Evolutionary conservation across 306 rosid genomes (phyloP).

Genomic region (Gastrolobium bilobum): DNA sequence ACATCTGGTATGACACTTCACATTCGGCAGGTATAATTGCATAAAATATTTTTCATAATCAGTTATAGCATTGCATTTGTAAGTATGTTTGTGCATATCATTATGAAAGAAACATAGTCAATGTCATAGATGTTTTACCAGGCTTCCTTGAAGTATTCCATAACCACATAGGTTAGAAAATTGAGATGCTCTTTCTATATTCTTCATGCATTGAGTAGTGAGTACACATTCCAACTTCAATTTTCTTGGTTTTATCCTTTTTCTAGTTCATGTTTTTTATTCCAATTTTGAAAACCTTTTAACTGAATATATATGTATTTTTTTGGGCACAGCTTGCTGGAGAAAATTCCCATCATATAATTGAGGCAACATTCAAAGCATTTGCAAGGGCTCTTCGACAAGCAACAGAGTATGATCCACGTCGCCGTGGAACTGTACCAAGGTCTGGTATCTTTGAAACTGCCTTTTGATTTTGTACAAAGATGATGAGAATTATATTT

Average conservation of each 20-base stretch:
- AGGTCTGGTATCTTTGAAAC: constrained; percentile 64
- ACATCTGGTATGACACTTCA: constrained; percentile 99
- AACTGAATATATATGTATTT: constrained; percentile 37
- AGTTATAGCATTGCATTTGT: constrained; percentile 23
- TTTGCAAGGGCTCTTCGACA: constrained; percentile 97
- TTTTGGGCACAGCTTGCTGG: constrained; percentile 77
- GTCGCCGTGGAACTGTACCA: constrained; percentile 84
- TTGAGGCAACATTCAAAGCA: constrained; percentile 97
- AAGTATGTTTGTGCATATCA: constrained; percentile 32
- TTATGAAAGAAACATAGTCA: constrained; percentile 1
- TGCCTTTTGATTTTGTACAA: neutral
- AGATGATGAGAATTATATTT: constrained; percentile 16
- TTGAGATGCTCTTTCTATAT: constrained; percentile 28
- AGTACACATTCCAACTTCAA: constrained; percentile 22
- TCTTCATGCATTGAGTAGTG: constrained; percentile 40
- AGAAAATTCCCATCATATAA: constrained; percentile 92
- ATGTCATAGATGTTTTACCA: constrained; percentile 12
- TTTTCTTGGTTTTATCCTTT: constrained; percentile 8
- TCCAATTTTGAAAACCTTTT: constrained; percentile 37
- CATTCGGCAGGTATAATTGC: constrained; percentile 81
- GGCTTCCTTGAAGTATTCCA: neutral
- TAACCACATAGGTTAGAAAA: constrained; percentile 12
- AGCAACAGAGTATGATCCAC: constrained; percentile 87
- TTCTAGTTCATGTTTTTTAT: constrained; percentile 36
- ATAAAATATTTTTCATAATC: constrained; percentile 27